These are phyloP conservation scores for Crithidia fasciculata DNA, from an alignment of 208 protist genomes.

Conservation along the genomic window DNA sequence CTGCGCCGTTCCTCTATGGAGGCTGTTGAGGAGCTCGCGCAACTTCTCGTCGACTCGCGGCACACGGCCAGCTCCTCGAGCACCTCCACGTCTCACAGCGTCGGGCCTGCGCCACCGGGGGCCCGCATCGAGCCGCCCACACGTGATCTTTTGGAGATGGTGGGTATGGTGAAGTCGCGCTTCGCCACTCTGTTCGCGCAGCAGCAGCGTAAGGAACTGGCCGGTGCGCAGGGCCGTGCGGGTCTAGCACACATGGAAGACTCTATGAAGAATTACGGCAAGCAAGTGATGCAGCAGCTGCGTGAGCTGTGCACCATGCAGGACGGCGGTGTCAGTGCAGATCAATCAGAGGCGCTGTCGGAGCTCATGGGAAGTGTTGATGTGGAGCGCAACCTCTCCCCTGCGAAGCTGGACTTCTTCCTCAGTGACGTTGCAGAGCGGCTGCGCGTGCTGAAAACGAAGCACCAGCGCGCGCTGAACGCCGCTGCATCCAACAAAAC, in stretches of 20 bases:
- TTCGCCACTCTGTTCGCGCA: slow-evolving; percentile 52
- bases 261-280: slow-evolving; percentile 37
- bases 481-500: slow-evolving; percentile 40
- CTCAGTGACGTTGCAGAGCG: slow-evolving; percentile 65
- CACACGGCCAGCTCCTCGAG: slow-evolving; percentile 8
- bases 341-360: slow-evolving; percentile 9
- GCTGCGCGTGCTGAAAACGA: slow-evolving; percentile 54
- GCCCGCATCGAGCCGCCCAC: slow-evolving; percentile 69
- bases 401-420: slow-evolving; percentile 36
- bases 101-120: slow-evolving; percentile 6
- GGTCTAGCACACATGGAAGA: slow-evolving; percentile 54
- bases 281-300: slow-evolving; percentile 46
- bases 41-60: slow-evolving; percentile 49
- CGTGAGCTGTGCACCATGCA: slow-evolving; percentile 39
- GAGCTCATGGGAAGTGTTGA: slow-evolving; percentile 23
- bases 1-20: slow-evolving; percentile 27
- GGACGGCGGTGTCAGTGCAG: slow-evolving; percentile 10
- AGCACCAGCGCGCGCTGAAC: slow-evolving; percentile 45
- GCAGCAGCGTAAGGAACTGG: slow-evolving; percentile 62
- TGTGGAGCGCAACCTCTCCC: slow-evolving; percentile 23
- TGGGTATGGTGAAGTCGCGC: slow-evolving; percentile 56
- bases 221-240: slow-evolving; percentile 47
- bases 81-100: background rate
- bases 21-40: slow-evolving; percentile 72
- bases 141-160: slow-evolving; percentile 65